Evolutionary conservation across 164 flowering plant genomes (phyloP), one percentile per base, ranked within the genome.

Genomic region (Euptelea pleiosperma): DNA sequence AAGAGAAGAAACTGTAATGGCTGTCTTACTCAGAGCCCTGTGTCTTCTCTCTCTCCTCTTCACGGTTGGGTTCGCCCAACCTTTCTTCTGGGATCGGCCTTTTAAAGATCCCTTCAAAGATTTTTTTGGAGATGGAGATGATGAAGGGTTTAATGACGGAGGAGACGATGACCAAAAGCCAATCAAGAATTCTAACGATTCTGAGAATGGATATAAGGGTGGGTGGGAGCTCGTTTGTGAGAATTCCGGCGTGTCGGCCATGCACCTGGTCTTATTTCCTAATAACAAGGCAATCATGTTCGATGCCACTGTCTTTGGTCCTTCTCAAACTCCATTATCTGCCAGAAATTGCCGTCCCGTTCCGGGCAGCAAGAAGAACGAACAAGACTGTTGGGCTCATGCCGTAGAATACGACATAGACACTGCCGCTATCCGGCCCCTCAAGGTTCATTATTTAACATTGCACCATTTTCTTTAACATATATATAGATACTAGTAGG

Each of bases 301-400:
- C 42, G 97, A 90, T 48, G 72, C 89, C 55, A 69, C 85, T 19
- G 62, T 60, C 7, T 77, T 78, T 28, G 85, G 77, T 1, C 75
- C 75, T 0, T 82, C 95, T 0, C 57, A 57, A 3, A 31, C 81
- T 18, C 21, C 2, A 6, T 35, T 76, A 66, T 64, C 79, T 0
- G 43, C 49, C 2, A 77, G 65, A 0, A 34, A 55, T 2, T 82
- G 90, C 57, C 75, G 79, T 14, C 37, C 48, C 0, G 48, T 58
- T 10, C 55, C 64, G 4, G 43, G 28, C 1, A 31, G 18, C 3
- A 50, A 52, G 40, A 25, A 16, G 19, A 26, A 33, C 0, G 6
- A 45, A 30, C 1, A 24, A 11, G 98, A 92, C 64, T 92, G 98
- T 46, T 79, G 63, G 68, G 79, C 85, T 36, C 98, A 92, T 70